A percentile compares a stretch with the other conserved stretches of the same genome.
phyloP scores from a whole-genome alignment of 139 green algal genomes.

The Zygnema circumcarinatum region DNA sequence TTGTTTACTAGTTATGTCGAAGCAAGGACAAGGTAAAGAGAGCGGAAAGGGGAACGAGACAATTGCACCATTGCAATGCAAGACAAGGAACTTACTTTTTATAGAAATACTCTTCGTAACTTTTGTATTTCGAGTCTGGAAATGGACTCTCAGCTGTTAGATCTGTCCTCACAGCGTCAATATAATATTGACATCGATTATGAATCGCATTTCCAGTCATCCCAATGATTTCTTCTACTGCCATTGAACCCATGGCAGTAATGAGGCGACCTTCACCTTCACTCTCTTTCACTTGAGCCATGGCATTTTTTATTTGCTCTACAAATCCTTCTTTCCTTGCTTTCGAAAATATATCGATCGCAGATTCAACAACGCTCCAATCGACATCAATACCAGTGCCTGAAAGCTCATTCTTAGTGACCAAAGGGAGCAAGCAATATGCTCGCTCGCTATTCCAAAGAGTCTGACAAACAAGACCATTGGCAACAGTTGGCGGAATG shows the following conservation, averaged over 20 bases:
- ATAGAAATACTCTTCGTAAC: slow-evolving; percentile 2
- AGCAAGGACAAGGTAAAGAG: no score
- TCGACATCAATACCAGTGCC: not conserved
- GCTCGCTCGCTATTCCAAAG: not conserved
- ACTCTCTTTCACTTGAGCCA: not conserved
- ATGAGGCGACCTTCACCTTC: not conserved
- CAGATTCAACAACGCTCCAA: not conserved
- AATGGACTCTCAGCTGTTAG: slow-evolving; percentile 27
- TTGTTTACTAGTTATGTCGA: no score
- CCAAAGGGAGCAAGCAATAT: not conserved
- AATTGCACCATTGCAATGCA: not conserved
- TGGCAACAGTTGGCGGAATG: no score
- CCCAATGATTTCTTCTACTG: not conserved
- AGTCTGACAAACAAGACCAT: not conserved
- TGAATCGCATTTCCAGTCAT: not conserved
- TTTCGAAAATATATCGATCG: not conserved
- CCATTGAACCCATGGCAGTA: not conserved
- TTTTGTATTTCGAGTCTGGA: not conserved
- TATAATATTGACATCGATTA: slow-evolving; percentile 12
- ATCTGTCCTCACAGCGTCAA: not conserved
- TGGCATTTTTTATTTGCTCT: not conserved
- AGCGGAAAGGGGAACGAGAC: no score
- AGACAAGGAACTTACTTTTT: not conserved
- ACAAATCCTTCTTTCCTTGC: not conserved
- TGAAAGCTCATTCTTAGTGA: not conserved